A percentile compares a stretch with the other conserved stretches of the same genome.
phyloP scores from a whole-genome alignment of 306 rosid species.

The Citrullus amarus region DNA sequence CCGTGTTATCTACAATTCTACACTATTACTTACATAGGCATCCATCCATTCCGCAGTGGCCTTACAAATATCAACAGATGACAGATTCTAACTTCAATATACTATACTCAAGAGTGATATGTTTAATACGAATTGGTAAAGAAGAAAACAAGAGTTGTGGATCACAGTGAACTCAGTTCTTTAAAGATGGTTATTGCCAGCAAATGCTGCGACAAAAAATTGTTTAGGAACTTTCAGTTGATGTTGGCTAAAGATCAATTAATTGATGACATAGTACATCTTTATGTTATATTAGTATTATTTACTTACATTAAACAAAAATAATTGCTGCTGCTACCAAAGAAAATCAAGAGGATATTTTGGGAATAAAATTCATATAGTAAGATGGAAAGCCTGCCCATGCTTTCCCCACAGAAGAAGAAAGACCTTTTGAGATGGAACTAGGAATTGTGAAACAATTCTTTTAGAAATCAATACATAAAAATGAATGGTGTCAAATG shows the following conservation, averaged over 20 bases:
- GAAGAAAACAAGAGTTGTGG: background rate
- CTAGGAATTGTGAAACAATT: background rate
- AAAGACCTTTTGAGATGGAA: background rate
- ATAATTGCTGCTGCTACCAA: background rate
- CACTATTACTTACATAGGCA: background rate
- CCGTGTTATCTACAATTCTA: background rate
- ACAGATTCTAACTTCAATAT: background rate
- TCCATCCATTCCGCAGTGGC: background rate
- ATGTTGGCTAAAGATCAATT: no score
- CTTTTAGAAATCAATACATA: background rate
- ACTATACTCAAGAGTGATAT: background rate
- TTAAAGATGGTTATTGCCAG: background rate
- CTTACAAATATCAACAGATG: background rate
- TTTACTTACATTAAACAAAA: no score
- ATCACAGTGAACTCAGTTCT: background rate
- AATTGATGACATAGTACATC: background rate
- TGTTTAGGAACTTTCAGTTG: background rate
- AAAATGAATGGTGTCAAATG: background rate
- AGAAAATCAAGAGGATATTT: background rate
- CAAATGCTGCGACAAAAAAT: background rate
- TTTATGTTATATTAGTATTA: no score
- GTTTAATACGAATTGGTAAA: background rate
- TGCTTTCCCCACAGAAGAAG: background rate
- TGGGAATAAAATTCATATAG: background rate
- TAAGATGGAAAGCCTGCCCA: background rate